Base-by-base conservation (phyloP, 306 rosid genomes). In the Medicago lupulina region DNA sequence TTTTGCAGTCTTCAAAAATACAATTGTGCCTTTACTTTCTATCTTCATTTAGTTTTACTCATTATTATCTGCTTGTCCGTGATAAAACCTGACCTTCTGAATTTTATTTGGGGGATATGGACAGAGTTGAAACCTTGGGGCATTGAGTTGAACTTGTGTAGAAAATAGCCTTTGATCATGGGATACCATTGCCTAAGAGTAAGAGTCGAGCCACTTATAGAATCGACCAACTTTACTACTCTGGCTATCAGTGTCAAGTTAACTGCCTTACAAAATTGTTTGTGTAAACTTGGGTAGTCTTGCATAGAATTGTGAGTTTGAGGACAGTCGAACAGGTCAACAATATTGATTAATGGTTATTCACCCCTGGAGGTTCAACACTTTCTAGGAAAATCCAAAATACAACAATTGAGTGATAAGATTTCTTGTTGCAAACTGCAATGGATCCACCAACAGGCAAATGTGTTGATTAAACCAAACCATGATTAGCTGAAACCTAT, bases 301-400 rank as follows among this genome's bases (percentile, higher is more conserved):
- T 65, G 50, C 51, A 17, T 65, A 39, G 70, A 38, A n/a, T 12
- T 41, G 34, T 3, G 31, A 66, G 71, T 66, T 41, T 66, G 71
- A 40, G 47, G 70, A 17, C 16, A 11, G 39, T 64, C 39, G n/a
- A 38, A 38, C 25, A 1, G 3, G 31, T 64, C 49, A 38, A 16
- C 49, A n/a, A 39, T 23, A 64, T 34, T 34, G 38, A 34, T 34
- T 9, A 16, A 38, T 63, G 7, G 1, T 38, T 63, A 59, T 59
- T 25, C 6, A 36, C 17, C 25, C 46, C 3, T 1, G 23, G 28
- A n/a, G 69, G 15, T 64, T 63, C 14, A 16, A 17, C 38, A 25
- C 17, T 63, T 63, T 63, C 13, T 5, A 6, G 28, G 28, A 54
- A 18, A 17, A 18, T 34, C 65, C 65, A 59, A 36, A 64, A 64